phyloP scores from a whole-genome alignment of 768 basidiomycete genomes.

The Amylocystis lapponica region DNA sequence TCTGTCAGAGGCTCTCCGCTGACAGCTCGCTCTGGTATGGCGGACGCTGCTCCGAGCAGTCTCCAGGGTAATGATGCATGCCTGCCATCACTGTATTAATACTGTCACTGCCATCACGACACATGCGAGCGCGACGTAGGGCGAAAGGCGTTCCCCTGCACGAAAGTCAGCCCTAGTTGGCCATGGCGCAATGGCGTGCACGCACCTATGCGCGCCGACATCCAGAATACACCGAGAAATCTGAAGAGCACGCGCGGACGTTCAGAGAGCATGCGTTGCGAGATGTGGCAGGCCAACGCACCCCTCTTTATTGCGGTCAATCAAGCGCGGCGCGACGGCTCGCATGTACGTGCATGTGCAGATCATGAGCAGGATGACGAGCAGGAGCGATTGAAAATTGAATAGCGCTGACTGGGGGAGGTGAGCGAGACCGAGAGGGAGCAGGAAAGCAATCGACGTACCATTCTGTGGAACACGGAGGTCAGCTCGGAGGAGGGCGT shows the following conservation, averaged over 20 bases:
- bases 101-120: conserved; percentile 86
- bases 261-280: not conserved
- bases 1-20: no score
- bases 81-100: conserved; percentile 39
- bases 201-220: conserved; percentile 91
- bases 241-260: conserved; percentile 33
- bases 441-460: not conserved
- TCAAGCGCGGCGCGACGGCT: conserved; percentile 79
- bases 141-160: conserved; percentile 89
- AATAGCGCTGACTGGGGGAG: conserved; percentile 78
- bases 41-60: no score
- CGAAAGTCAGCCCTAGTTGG: not conserved
- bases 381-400: conserved; percentile 94
- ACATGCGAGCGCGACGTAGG: conserved; percentile 92
- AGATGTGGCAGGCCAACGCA: conserved; percentile 27
- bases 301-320: conserved; percentile 96
- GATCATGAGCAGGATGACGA: conserved; percentile 88
- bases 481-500: no score
- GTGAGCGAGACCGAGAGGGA: no score
- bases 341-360: conserved; percentile 98
- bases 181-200: conserved; percentile 1
- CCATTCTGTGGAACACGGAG: no score
- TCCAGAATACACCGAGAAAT: conserved; percentile 90
- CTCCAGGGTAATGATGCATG: no score
- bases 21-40: no score